These are phyloP conservation scores for Fragilaria crotonensis DNA, from an alignment of 108 stramenopile species.

Conservation along the genomic window DNA sequence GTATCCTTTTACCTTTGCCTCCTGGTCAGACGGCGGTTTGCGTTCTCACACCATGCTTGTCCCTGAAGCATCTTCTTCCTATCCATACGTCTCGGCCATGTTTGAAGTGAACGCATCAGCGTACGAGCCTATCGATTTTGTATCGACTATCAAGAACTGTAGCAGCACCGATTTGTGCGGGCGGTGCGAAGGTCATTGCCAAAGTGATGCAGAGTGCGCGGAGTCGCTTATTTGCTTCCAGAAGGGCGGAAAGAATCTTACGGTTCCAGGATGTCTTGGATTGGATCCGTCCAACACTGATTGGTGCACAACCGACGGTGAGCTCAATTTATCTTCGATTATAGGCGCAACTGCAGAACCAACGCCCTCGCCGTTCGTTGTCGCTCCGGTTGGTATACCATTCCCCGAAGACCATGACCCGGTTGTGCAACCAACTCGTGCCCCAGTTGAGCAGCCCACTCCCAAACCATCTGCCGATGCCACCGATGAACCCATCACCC, in stretches of 20 bases:
- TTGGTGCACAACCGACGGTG: too few relatives aligned
- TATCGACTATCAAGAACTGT: not conserved
- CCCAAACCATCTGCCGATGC: not conserved
- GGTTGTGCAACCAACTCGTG: too few relatives aligned
- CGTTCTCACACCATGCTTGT: not conserved
- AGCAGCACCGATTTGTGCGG: not conserved
- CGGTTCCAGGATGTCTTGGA: not conserved
- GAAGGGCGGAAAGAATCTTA: not conserved
- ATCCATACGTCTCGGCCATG: not conserved
- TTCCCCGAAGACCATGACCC: too few relatives aligned
- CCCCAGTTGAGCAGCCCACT: too few relatives aligned
- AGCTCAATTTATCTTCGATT: too few relatives aligned
- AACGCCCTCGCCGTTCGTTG: too few relatives aligned
- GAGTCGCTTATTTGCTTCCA: not conserved
- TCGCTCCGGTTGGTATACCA: too few relatives aligned
- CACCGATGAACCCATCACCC: not conserved
- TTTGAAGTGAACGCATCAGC: not conserved
- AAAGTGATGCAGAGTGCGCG: not conserved
- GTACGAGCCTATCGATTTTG: not conserved
- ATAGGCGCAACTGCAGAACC: too few relatives aligned
- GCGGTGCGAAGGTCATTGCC: not conserved
- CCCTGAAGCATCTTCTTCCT: not conserved
- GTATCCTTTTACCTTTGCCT: slow-evolving; percentile 4
- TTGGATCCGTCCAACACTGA: not conserved
- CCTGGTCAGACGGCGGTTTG: slow-evolving; percentile 9